phyloP scores from a whole-genome alignment of 2,329 filamentous ascomycete genomes.

The Mariannaea elegans region DNA sequence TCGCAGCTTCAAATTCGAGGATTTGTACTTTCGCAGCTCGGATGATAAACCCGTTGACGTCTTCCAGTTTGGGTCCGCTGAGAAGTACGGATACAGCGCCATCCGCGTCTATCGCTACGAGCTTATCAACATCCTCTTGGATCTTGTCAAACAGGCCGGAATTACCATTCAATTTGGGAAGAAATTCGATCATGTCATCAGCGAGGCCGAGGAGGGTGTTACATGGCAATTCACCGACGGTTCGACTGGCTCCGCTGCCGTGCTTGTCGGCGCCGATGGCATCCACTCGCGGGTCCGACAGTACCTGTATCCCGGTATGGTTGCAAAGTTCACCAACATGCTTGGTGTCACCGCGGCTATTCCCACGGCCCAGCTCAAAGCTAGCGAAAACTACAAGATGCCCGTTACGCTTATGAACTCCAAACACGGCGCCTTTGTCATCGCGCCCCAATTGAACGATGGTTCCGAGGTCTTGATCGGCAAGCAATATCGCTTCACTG shows the following conservation, averaged over 20 bases:
- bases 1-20: slow-evolving; percentile 61
- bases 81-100: slow-evolving; percentile 61
- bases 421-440: slow-evolving; percentile 57
- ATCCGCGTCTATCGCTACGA: slow-evolving; percentile 63
- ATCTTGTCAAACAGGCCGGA: slow-evolving; percentile 48
- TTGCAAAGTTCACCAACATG: slow-evolving; percentile 61
- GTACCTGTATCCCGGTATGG: slow-evolving; percentile 58
- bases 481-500: slow-evolving; percentile 49
- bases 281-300: slow-evolving; percentile 65
- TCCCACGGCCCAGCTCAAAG: slow-evolving; percentile 48
- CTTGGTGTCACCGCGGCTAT: slow-evolving; percentile 48
- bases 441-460: slow-evolving; percentile 58
- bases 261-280: slow-evolving; percentile 67
- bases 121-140: slow-evolving; percentile 59
- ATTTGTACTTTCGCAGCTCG: slow-evolving; percentile 55
- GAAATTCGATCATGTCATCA: slow-evolving; percentile 56
- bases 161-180: slow-evolving; percentile 57
- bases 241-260: slow-evolving; percentile 45
- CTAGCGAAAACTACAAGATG: slow-evolving; percentile 47
- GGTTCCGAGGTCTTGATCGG: slow-evolving; percentile 60
- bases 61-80: slow-evolving; percentile 58
- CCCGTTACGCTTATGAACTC: slow-evolving; percentile 55
- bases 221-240: slow-evolving; percentile 59
- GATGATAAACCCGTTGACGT: slow-evolving; percentile 45
- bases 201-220: slow-evolving; percentile 51